Base-by-base conservation (phyloP, 192 early-diverging fungal species). In the Phlyctochytrium arcticum region DNA sequence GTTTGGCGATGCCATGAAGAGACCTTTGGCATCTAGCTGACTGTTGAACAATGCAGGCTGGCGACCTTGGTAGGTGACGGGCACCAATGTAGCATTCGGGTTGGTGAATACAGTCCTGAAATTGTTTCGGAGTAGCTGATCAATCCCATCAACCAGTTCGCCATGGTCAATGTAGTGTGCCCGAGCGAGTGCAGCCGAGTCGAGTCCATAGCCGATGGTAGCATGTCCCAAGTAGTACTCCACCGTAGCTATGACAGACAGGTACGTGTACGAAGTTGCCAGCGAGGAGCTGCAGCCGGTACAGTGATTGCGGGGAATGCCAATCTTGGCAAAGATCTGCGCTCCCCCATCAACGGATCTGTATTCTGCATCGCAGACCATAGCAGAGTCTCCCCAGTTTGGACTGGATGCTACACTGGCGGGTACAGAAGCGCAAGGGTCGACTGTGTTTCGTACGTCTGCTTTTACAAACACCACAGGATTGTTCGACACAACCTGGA, bases 211-310 rank as follows among this genome's bases (percentile, higher is more conserved):
- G 3, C n/a, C 3, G 21, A 31, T 46, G 3, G 42, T 46, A 3
- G 48, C 21, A 19, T 42, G 36, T 3, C 58, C 44, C 12, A 46
- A 47, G 39, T 29, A 60, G 44, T 60, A 60, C 19, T 29, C n/a
- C 6, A 60, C 3, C 10, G 44, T 19, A 24, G 39, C 44, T 10
- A 32, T 12, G 21, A 60, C 44, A 19, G 58, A 47, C 2, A 47
- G 19, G 24, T 60, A 60, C 5, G n/a, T 26, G 39, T 60, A 60
- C 3, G 26, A 44, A 30, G 42, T n/a, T n/a, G n/a, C n/a, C n/a
- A n/a, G n/a, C n/a, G n/a, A 42, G 23, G n/a, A 29, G 39, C 44
- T 60, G 58, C 58, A 60, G 30, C 49, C 49, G 9, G 49, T 9
- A 21, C 49, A 50, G 49, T 50, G 26, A 15, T 21, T 7, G 8